These are phyloP conservation scores for Trametes villosa DNA, from an alignment of 768 basidiomycete species.

Conservation along the genomic window DNA sequence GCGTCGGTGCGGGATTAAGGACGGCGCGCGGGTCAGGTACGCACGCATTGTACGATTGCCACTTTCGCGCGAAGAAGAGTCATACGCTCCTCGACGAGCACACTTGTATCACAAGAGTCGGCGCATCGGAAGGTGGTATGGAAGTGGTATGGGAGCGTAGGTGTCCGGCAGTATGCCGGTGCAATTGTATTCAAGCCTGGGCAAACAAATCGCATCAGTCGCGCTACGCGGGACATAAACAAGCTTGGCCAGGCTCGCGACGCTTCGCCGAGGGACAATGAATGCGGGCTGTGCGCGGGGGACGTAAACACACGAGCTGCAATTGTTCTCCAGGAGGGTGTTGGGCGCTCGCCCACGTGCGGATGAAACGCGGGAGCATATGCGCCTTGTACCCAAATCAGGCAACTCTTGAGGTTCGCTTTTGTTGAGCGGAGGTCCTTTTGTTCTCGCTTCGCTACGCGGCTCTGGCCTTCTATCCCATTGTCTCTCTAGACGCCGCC, in stretches of 20 bases:
- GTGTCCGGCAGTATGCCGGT: background rate
- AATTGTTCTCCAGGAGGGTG: conserved; percentile 29
- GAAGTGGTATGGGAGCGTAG: background rate
- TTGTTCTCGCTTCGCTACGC: conserved; percentile 37
- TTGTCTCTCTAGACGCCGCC: conserved; percentile 34
- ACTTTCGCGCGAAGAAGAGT: too few relatives aligned
- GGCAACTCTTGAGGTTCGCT: conserved; percentile 30
- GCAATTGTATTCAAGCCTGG: conserved; percentile 2
- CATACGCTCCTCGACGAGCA: too few relatives aligned
- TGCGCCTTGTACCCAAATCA: conserved; percentile 33
- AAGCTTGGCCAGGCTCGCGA: background rate
- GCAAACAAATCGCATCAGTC: conserved; percentile 19
- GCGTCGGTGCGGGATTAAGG: too few relatives aligned
- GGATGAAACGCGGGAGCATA: conserved; percentile 22
- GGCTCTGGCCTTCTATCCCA: conserved; percentile 24
- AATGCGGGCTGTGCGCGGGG: conserved; percentile 25
- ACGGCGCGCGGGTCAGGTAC: too few relatives aligned
- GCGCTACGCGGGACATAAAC: conserved; percentile 7
- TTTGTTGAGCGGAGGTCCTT: conserved; percentile 31
- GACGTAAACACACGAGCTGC: conserved; percentile 24
- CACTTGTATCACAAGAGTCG: too few relatives aligned
- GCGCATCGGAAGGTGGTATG: background rate
- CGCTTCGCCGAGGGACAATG: conserved; percentile 20
- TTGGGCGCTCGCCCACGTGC: conserved; percentile 34
- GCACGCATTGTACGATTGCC: too few relatives aligned